A percentile compares a stretch with the other conserved stretches of the same genome.
Evolutionary conservation across 2,329 filamentous ascomycete species (phyloP).

Genomic region (Trichocomaceae sp.): DNA sequence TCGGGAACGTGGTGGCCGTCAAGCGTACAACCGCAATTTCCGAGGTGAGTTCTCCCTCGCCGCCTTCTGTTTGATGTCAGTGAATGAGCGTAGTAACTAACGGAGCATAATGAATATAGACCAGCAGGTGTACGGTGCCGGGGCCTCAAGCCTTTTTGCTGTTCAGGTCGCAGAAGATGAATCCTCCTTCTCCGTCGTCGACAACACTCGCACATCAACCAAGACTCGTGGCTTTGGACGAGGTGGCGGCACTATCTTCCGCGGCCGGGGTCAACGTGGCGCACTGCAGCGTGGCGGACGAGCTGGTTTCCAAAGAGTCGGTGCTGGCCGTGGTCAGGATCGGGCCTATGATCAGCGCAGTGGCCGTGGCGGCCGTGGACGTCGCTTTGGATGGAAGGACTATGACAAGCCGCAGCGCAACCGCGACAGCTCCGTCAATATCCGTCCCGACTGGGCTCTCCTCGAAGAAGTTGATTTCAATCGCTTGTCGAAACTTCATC

Average conservation of each 20-base stretch:
- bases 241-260: slow-evolving; percentile 83
- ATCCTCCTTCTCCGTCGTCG: slow-evolving; percentile 94
- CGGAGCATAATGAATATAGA: slow-evolving; percentile 48
- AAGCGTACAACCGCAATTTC: slow-evolving; percentile 88
- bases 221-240: slow-evolving; percentile 77
- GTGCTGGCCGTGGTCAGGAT: slow-evolving; percentile 61
- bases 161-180: slow-evolving; percentile 92
- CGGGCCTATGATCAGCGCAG: slow-evolving; percentile 65
- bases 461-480: slow-evolving; percentile 98
- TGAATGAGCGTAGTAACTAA: slow-evolving; percentile 1
- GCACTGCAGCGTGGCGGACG: slow-evolving; percentile 65
- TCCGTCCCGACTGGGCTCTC: slow-evolving; percentile 91
- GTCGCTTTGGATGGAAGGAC: slow-evolving; percentile 96
- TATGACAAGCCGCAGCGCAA: slow-evolving; percentile 97
- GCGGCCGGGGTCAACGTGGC: slow-evolving; percentile 68
- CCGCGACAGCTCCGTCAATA: slow-evolving; percentile 90
- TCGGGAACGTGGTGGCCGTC: slow-evolving; percentile 63
- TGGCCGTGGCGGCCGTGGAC: slow-evolving; percentile 59
- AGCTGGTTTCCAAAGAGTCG: slow-evolving; percentile 66
- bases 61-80: slow-evolving; percentile 10
- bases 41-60: slow-evolving; percentile 56
- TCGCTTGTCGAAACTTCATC: slow-evolving; percentile 87
- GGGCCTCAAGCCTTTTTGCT: slow-evolving; percentile 78
- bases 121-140: slow-evolving; percentile 93
- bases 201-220: slow-evolving; percentile 79